Evolutionary conservation across 140 eudicot genomes (phyloP), one percentile per base, ranked within the genome.

Genomic region (Flaveria floridana): DNA sequence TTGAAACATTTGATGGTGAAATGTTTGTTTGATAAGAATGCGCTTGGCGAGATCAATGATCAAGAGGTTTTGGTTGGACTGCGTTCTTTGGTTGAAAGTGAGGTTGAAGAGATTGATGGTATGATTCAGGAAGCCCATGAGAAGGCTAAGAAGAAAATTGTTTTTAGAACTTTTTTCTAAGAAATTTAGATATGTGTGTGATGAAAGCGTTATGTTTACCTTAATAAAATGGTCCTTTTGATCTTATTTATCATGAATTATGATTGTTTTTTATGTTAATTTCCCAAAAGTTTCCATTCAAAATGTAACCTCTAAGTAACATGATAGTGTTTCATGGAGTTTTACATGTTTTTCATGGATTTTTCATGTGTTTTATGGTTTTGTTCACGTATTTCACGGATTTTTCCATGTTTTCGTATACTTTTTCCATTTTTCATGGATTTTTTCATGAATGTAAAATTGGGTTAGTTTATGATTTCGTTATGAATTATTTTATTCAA

Each of bases 1-100:
- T 0, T 34, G 13, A 80, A 41, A n/a, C 5, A 25, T 15, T 37
- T 12, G 25, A 80, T 69, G 80, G 4, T 74, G 21, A 75, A 15
- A n/a, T 39, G 67, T 26, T 48, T 69, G 77, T 74, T 50, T 48
- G 80, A 61, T 68, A 55, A 61, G 61, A 51, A 39, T 3, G 74
- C 34, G 9, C 18, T 61, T 37, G n/a, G 3, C 3, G 48, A 37
- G 53, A 23, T 51, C 20, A 44, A 59, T 7, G 12, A 37, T 48
- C 44, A 11, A 4, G 77, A 50, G 80, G 67, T 34, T 11, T 34
- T 73, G 71, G 55, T 44, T 34, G 63, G 47, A 3, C 1, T 79
- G 71, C 13, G 0, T 21, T 23, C n/a, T n/a, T 6, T 10, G 2
- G 3, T 66, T 53, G 75, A 65, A 5, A 56, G n/a, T 46, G 83